A percentile compares a stretch with the other conserved stretches of the same genome.
Evolutionary conservation across 2,329 filamentous ascomycete species (phyloP).

Genomic region (Botryotinia narcissicola): DNA sequence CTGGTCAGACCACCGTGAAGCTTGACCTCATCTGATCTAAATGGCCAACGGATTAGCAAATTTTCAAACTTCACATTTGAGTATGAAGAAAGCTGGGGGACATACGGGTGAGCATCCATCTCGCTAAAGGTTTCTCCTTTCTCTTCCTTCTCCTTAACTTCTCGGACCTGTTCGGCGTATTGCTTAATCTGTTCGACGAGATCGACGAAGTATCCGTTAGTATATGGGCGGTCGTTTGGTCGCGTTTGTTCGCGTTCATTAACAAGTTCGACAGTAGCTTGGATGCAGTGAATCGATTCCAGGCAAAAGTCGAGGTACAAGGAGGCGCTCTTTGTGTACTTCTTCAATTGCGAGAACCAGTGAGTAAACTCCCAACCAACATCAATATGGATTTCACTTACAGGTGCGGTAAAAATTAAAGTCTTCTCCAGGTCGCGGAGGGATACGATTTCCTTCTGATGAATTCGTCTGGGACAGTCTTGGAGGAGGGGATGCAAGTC

Average conservation of each 20-base stretch:
- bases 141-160: conserved; percentile 65
- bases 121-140: conserved; percentile 53
- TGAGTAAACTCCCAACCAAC: conserved; percentile 65
- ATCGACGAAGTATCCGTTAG: conserved; percentile 95
- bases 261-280: conserved; percentile 82
- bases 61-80: neutral
- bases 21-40: conserved; percentile 68
- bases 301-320: conserved; percentile 86
- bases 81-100: conserved; percentile 28
- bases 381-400: conserved; percentile 66
- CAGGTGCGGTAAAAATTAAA: conserved; percentile 83
- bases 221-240: conserved; percentile 85
- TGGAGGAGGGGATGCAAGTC: conserved; percentile 78
- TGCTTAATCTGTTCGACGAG: conserved; percentile 89
- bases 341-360: conserved; percentile 67
- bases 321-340: conserved; percentile 67
- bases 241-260: conserved; percentile 83
- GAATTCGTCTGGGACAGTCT: conserved; percentile 75
- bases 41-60: conserved; percentile 32
- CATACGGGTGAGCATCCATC: conserved; percentile 60
- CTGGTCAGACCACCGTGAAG: conserved; percentile 78
- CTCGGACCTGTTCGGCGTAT: conserved; percentile 82
- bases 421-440: conserved; percentile 94
- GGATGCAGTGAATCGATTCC: conserved; percentile 84
- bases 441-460: conserved; percentile 81